Conservation (phyloP, 805 yeast species). For the Komagataella pseudopastoris region DNA sequence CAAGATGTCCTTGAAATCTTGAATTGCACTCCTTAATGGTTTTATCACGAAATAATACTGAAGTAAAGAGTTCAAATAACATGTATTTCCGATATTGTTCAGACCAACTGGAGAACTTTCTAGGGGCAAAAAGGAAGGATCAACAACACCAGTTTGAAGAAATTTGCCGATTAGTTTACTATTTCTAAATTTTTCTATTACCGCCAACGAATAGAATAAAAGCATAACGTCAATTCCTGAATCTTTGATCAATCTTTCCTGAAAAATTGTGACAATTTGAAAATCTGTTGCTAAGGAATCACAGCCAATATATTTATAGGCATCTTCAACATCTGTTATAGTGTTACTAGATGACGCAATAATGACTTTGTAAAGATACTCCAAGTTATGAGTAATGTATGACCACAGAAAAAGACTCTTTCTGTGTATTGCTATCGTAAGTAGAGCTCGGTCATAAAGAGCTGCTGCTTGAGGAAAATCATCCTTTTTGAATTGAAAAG, state of each 20-base stretch:
- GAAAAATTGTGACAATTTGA: constrained; percentile 38
- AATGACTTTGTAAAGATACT: constrained; percentile 11
- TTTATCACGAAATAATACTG: constrained; percentile 83
- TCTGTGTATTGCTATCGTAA: constrained; percentile 45
- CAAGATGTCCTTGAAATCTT: constrained; percentile 34
- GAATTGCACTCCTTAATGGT: constrained; percentile 60
- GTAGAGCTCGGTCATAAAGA: constrained; percentile 36
- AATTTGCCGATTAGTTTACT: constrained; percentile 44
- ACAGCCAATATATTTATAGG: constrained; percentile 35
- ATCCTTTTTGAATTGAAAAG: constrained; percentile 49
- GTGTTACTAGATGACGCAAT: not conserved
- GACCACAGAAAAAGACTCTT: constrained; percentile 44
- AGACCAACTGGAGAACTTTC: constrained; percentile 83
- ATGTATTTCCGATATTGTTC: constrained; percentile 91
- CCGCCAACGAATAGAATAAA: constrained; percentile 43
- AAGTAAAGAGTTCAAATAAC: constrained; percentile 80
- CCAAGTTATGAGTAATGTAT: constrained; percentile 32
- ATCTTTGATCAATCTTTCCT: constrained; percentile 24
- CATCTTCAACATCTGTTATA: constrained; percentile 18
- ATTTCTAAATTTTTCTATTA: constrained; percentile 38
- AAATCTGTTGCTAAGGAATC: constrained; percentile 41
- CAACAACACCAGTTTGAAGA: constrained; percentile 48
- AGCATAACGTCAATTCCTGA: constrained; percentile 34
- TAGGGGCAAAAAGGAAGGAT: constrained; percentile 43
- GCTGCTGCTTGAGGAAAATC: constrained; percentile 33